Conservation (phyloP, 2,329 filamentous ascomycete genomes). For the Domatiomyces globalis region DNA sequence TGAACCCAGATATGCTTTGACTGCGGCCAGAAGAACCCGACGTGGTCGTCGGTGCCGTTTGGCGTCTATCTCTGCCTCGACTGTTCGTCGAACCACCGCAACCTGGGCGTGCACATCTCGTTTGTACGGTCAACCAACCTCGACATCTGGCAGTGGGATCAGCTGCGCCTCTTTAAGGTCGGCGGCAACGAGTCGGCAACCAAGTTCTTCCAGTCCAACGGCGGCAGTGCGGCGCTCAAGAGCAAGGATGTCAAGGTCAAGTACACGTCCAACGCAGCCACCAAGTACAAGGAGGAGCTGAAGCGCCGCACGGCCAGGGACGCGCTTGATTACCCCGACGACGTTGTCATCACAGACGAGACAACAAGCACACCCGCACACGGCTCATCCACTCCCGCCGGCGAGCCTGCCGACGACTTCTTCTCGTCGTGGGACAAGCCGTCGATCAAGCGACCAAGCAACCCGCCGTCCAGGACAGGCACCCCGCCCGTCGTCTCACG, state of each 20-base stretch:
- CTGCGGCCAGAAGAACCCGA: constrained; percentile 92
- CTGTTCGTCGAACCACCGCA: constrained; percentile 92
- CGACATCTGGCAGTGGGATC: constrained; percentile 99
- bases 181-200: constrained; percentile 96
- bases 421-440: constrained; percentile 99
- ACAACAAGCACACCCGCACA: constrained; percentile 45
- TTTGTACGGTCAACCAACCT: constrained; percentile 98
- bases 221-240: constrained; percentile 79
- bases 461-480: constrained; percentile 75
- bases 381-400: constrained; percentile 60
- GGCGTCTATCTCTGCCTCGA: constrained; percentile 97
- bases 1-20: constrained; percentile 78
- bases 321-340: constrained; percentile 69
- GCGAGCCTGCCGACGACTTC: constrained; percentile 67
- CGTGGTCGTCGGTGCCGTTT: constrained; percentile 94
- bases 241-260: constrained; percentile 97
- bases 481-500: constrained; percentile 72
- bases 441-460: constrained; percentile 87
- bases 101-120: constrained; percentile 95
- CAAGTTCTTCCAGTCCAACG: constrained; percentile 95
- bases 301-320: constrained; percentile 73
- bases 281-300: constrained; percentile 95
- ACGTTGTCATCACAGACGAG: constrained; percentile 72
- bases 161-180: constrained; percentile 93
- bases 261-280: constrained; percentile 84